Evolutionary conservation across 2,329 filamentous ascomycete genomes (phyloP), one percentile per base, ranked within the genome.

Genomic region (Epichloe coenophiala): DNA sequence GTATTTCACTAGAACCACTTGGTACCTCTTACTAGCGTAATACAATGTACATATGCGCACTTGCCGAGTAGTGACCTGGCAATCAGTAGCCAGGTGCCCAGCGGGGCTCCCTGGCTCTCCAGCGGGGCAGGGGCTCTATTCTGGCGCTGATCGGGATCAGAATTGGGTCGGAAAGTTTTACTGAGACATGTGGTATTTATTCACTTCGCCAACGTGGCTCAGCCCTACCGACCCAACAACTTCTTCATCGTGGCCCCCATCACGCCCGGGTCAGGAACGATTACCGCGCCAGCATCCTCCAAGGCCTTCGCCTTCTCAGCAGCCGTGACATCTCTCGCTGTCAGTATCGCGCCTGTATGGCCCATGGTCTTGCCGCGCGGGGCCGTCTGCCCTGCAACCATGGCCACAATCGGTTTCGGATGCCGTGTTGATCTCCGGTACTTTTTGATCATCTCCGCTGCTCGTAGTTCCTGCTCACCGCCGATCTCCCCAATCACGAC

Each of bases 401-500:
- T 72, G 42, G 80, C 82, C 59, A 86, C 52, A 27, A 68, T 73
- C 51, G 72, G 81, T 71, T 88, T 88, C 0, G 83, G 81, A 47
- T 79, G 75, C 6, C 67, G 56, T 3, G 68, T 71, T 7, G 78
- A 71, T 49, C 68, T 73, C 11, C 69, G 72, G 60, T 88, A 86
- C n/a, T 81, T 76, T 47, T 65, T 71, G 53, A 88, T 86, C 71
- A 83, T 81, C 17, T 85, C 80, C 0, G 85, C 86, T 12, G 85
- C 85, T 58, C 81, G 77, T 39, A 84, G 71, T 62, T 88, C 84
- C 3, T 81, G 78, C 17, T 76, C 77, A 1, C 84, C 84, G 11
- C 84, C 84, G 52, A 88, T 76, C 61, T 88, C 84, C 4, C 84
- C 84, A 21, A 87, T 80, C 13, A 88, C 65, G 13, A 88, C 79